These are phyloP conservation scores for Erodium trifolium DNA, from an alignment of 441 rosid genomes.

Conservation along the genomic window DNA sequence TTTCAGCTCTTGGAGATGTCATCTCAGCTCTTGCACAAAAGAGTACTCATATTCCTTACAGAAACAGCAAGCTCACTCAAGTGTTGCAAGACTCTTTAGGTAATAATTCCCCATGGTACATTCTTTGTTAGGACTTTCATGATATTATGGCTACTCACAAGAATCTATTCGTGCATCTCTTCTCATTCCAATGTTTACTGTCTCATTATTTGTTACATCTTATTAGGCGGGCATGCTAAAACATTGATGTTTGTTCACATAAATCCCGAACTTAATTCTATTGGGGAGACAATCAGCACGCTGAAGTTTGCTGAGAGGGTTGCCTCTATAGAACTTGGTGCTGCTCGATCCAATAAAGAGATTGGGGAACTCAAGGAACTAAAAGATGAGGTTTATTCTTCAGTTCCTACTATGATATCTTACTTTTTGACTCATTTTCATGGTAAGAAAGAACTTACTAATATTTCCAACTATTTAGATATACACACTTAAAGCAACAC, in stretches of 20 bases:
- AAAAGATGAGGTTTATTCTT: conserved; percentile 63
- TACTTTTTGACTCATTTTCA: neutral
- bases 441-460: neutral
- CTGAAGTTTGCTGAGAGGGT: conserved; percentile 92
- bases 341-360: conserved; percentile 71
- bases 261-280: conserved; percentile 74
- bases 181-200: conserved; percentile 7
- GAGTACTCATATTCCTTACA: conserved; percentile 78
- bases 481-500: conserved; percentile 53
- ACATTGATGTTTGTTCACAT: conserved; percentile 96
- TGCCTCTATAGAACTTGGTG: conserved; percentile 89
- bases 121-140: neutral
- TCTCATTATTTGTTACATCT: conserved; percentile 6
- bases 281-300: conserved; percentile 80
- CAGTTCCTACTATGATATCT: neutral
- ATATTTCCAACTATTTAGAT: conserved; percentile 35
- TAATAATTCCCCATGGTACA: conserved; percentile 15
- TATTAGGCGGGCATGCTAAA: conserved; percentile 73
- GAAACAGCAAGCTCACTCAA: conserved; percentile 98
- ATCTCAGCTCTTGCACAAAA: conserved; percentile 88
- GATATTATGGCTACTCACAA: neutral
- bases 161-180: neutral
- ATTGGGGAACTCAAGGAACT: conserved; percentile 82
- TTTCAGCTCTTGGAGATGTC: conserved; percentile 93
- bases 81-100: conserved; percentile 91